Conservation (phyloP, 140 eudicot species). For the Erigeron philadelphicus region DNA sequence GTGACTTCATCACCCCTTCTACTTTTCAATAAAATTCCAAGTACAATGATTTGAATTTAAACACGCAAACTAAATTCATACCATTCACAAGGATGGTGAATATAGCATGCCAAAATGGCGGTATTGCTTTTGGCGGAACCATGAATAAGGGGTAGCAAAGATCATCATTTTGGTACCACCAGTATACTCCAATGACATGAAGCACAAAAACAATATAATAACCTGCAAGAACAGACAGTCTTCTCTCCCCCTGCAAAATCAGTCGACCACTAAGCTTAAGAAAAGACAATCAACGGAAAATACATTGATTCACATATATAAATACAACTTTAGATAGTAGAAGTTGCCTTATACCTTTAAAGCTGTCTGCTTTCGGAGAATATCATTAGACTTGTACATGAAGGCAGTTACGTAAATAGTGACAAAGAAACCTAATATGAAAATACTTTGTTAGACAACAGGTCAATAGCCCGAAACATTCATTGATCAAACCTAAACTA, state of each 20-base stretch:
- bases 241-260: slow-evolving; percentile 82
- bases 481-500: not conserved
- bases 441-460: slow-evolving; percentile 4
- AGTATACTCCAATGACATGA: slow-evolving; percentile 51
- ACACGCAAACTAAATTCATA: slow-evolving; percentile 19
- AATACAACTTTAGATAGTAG: slow-evolving; percentile 9
- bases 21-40: not conserved
- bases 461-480: slow-evolving; percentile 6
- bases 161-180: slow-evolving; percentile 48
- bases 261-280: slow-evolving; percentile 6
- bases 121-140: slow-evolving; percentile 40
- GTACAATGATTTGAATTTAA: not conserved
- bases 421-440: slow-evolving; percentile 74
- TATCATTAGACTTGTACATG: slow-evolving; percentile 94
- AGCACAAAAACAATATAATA: slow-evolving; percentile 51
- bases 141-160: slow-evolving; percentile 37
- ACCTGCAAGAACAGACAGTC: slow-evolving; percentile 57
- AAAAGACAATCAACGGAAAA: not conserved
- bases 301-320: not conserved
- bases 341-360: slow-evolving; percentile 50
- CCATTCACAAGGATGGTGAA: slow-evolving; percentile 43
- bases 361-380: slow-evolving; percentile 92
- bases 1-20: not conserved
- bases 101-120: slow-evolving; percentile 45
- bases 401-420: slow-evolving; percentile 71